These are phyloP conservation scores for Streptanthus diversifolius DNA, from an alignment of 345 rosid species.

Conservation along the genomic window DNA sequence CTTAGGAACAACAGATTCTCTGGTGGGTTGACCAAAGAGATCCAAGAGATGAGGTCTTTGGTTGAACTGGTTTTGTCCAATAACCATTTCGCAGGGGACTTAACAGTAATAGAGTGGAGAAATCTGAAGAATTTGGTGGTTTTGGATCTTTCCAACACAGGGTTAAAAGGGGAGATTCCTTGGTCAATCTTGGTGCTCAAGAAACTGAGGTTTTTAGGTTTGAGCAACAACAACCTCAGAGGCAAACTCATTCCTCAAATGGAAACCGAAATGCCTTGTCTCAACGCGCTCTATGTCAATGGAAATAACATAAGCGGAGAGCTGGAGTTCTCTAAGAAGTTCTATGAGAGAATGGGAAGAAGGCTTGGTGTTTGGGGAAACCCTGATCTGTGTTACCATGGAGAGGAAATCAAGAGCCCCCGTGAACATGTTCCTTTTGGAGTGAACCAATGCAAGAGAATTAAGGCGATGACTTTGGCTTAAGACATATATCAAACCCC, in stretches of 20 bases:
- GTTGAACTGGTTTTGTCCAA: constrained; percentile 63
- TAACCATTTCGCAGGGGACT: constrained; percentile 59
- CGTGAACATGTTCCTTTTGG: constrained; percentile 50
- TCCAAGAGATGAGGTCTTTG: constrained; percentile 56
- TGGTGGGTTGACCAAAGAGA: constrained; percentile 54
- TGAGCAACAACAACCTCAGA: constrained; percentile 62
- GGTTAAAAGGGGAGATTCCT: constrained; percentile 66
- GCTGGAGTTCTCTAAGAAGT: constrained; percentile 51
- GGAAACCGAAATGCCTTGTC: constrained; percentile 54
- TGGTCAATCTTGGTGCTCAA: constrained; percentile 50
- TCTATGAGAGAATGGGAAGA: constrained; percentile 66
- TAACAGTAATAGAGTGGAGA: constrained; percentile 51
- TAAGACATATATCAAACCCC: constrained; percentile 36
- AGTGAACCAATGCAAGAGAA: constrained; percentile 58
- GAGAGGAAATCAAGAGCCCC: constrained; percentile 34
- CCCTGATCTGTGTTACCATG: constrained; percentile 63
- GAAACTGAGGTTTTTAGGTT: constrained; percentile 72
- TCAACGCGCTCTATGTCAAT: constrained; percentile 59
- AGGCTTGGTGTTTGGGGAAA: constrained; percentile 90
- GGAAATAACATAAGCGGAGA: constrained; percentile 86
- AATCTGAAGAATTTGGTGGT: constrained; percentile 51
- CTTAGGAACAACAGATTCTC: constrained; percentile 69
- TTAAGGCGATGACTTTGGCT: constrained; percentile 32
- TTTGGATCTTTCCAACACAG: constrained; percentile 58
- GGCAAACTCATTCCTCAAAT: constrained; percentile 54